Evolutionary conservation across 805 yeast genomes (phyloP), one percentile per base, ranked within the genome.

Genomic region (Ogataea salicorniae): DNA sequence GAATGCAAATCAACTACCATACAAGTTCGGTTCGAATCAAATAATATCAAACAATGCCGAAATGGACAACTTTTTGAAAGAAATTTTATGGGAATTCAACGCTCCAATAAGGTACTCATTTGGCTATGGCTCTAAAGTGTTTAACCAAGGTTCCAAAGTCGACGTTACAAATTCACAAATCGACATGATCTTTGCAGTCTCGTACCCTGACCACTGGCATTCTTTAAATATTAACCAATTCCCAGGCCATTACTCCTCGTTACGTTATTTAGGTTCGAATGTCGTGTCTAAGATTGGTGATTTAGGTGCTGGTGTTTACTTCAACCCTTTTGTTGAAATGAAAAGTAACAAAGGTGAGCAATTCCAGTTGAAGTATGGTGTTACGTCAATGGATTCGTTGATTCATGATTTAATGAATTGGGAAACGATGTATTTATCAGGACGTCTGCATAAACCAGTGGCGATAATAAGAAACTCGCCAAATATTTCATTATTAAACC

Each of bases 111-210:
- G 80, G 46, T 86, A 79, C 57, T 83, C 96, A 1, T 87, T 92
- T 67, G 99, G 97, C 0, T 92, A 92, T 65, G 99, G 99, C 2
- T 86, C 95, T 7, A 96, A 96, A 5, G 96, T 94, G 1, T 87
- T 94, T 58, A 75, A 80, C 35, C 99, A 92, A 63, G 83, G 81
- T 5, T 47, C 60, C 3, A 55, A 62, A 11, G 61, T 64, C 13
- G 74, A 75, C 34, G 38, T 48, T 5, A 47, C 59, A 1, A 58
- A 60, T 26, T 84, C 90, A 0, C 98, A 94, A 64, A 79, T 88
- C 13, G 99, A 94, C 63, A 67, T 94, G 66, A 85, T 92, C 13
- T 81, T 86, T 58, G 89, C 87, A 1, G 97, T 91, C 2, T 75
- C 84, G 0, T 77, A 83, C 60, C 80, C 95, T 3, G 70, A 71